Conservation (phyloP, 345 rosid species). For the Boechera divaricarpa region DNA sequence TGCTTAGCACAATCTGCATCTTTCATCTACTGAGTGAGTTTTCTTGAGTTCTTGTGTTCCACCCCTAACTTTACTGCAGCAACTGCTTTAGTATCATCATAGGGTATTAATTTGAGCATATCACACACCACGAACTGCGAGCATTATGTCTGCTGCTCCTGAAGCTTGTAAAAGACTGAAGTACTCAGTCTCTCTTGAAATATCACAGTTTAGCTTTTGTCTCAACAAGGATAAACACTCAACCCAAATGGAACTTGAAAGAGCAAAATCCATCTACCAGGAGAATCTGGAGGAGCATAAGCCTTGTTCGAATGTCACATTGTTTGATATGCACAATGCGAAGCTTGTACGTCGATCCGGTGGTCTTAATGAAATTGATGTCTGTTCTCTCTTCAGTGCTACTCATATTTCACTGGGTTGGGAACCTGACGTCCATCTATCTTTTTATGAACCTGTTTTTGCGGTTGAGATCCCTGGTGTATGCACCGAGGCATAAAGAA, state of each 20-base stretch:
- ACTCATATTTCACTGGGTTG: slow-evolving; percentile 78
- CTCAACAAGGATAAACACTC: slow-evolving; percentile 88
- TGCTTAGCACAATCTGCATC: too few relatives aligned
- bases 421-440: slow-evolving; percentile 93
- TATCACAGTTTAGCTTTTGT: slow-evolving; percentile 71
- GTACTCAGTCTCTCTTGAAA: slow-evolving; percentile 77
- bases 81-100: too few relatives aligned
- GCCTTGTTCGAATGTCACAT: slow-evolving; percentile 59
- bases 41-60: too few relatives aligned
- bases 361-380: slow-evolving; percentile 83
- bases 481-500: slow-evolving; percentile 64
- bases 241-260: slow-evolving; percentile 86
- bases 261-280: slow-evolving; percentile 82
- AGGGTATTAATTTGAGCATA: too few relatives aligned
- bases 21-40: too few relatives aligned
- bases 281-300: slow-evolving; percentile 67
- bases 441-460: slow-evolving; percentile 74
- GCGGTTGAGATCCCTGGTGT: slow-evolving; percentile 64
- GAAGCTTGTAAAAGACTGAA: slow-evolving; percentile 64
- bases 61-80: too few relatives aligned
- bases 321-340: slow-evolving; percentile 84
- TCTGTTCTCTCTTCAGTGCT: slow-evolving; percentile 97
- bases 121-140: slow-evolving; percentile 81
- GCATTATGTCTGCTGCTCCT: slow-evolving; percentile 57
- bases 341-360: slow-evolving; percentile 89